phyloP scores from a whole-genome alignment of 2,329 filamentous ascomycete genomes.

The Ophiobolus disseminans region DNA sequence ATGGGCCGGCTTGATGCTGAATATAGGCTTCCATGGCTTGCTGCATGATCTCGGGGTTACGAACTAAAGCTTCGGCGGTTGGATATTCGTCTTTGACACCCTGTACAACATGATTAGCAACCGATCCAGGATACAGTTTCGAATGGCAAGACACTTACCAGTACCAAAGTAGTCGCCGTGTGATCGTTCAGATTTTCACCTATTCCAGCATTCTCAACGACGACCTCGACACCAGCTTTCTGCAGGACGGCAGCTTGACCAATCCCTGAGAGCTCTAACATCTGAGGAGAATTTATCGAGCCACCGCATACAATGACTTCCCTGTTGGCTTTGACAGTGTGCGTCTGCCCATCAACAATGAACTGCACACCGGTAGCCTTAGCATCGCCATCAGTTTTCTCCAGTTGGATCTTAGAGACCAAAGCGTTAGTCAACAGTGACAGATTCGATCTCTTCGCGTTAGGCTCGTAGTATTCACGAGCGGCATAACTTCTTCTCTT shows the following conservation, averaged over 20 bases:
- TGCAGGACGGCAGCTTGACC: constrained; percentile 33
- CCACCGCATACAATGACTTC: constrained; percentile 42
- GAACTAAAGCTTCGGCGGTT: constrained; percentile 32
- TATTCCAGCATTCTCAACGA: constrained; percentile 39
- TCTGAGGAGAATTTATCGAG: constrained; percentile 36
- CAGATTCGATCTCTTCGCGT: constrained; percentile 53
- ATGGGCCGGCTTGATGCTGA: constrained; percentile 36
- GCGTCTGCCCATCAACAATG: constrained; percentile 43
- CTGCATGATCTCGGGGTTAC: constrained; percentile 30
- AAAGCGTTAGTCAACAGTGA: constrained; percentile 57
- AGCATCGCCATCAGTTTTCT: constrained; percentile 52
- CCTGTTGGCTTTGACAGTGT: constrained; percentile 33
- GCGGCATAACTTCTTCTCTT: constrained; percentile 45
- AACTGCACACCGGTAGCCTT: constrained; percentile 48
- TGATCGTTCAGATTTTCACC: constrained; percentile 50
- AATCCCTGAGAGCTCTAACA: constrained; percentile 44
- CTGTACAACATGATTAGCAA: constrained; percentile 8
- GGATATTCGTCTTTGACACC: constrained; percentile 36
- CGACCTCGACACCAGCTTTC: constrained; percentile 33
- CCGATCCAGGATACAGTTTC: neutral
- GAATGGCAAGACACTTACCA: constrained; percentile 15
- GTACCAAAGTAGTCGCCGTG: constrained; percentile 23
- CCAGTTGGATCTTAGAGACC: constrained; percentile 56
- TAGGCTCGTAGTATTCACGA: constrained; percentile 47
- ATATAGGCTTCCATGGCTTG: constrained; percentile 39